phyloP scores from a whole-genome alignment of 371 early-diverging fungal species.

The Zopfochytrium polystomum region DNA sequence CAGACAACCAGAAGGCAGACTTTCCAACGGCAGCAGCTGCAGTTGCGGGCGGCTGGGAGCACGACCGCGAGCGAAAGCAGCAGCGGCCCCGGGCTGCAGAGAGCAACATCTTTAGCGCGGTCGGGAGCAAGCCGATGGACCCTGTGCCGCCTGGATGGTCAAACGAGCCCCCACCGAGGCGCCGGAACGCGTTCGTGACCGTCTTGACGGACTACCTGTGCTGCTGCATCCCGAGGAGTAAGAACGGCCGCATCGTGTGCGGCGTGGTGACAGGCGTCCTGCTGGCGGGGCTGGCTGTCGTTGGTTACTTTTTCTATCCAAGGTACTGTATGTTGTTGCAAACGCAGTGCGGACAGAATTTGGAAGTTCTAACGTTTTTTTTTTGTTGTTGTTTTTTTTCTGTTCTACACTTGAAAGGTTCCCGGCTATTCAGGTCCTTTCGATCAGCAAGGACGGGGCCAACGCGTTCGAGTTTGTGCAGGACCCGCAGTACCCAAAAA shows the following conservation, averaged over 20 bases:
- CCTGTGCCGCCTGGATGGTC: no score
- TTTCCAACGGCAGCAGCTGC: no score
- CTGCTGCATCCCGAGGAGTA: conserved; percentile 16
- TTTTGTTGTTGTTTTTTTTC: background rate
- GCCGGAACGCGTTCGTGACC: background rate
- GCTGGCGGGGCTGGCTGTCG: background rate
- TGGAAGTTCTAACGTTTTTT: no score
- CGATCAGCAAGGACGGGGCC: background rate
- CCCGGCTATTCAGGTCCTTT: background rate
- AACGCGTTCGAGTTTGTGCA: conserved; percentile 4
- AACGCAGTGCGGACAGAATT: no score
- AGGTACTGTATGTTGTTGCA: no score
- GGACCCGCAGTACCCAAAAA: background rate
- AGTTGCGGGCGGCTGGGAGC: no score
- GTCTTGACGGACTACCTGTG: background rate
- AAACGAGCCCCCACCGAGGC: no score
- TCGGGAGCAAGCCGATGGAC: no score
- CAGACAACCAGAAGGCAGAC: no score
- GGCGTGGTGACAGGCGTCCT: background rate
- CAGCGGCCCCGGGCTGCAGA: no score
- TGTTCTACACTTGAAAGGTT: background rate
- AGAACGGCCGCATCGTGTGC: conserved; percentile 8
- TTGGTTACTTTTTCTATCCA: conserved; percentile 25
- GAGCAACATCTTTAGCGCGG: no score
- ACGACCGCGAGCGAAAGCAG: no score